Base-by-base conservation (phyloP, 352 stramenopile species). In the Phytophthora sp. region DNA sequence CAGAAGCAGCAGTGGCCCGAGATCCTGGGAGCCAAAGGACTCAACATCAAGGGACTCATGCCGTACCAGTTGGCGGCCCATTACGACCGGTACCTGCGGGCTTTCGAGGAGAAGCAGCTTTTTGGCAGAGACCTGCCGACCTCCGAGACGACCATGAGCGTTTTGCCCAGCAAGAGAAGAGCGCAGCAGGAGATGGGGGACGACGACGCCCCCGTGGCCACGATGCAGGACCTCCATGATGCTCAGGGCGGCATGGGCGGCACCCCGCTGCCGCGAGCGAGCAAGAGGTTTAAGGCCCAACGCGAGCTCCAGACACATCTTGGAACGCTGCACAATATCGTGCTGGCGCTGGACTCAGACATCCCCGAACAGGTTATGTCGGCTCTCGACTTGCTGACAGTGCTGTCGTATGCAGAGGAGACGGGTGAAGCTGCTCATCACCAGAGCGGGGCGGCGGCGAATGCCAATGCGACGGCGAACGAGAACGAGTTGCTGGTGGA, bases 61-160 rank as follows among this genome's bases (percentile, higher is more conserved):
- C 76, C 86, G 2, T 89, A 87, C 54, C 62, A 85, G 39, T 38
- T 91, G 10, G 83, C 83, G 12, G 72, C 75, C 0, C 66, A 83
- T 66, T 94, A 89, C 41, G 77, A 90, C 44, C 70, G 67, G 24
- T 67, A 67, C 30, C 30, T 93, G 35, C 64, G 75, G 17, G 62
- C 82, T 12, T 94, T 94, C 57, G 86, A 94, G 46, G 73, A 84
- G 59, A 91, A 92, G 54, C 83, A 94, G 66, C 66, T 94, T 20
- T 89, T 88, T 51, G 83, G 83, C 23, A 70, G 79, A 39, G 83
- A 92, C 45, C 23, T 88, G 4, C 61, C 79, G 5, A 39, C 27
- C 1, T 62, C 37, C 3, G 51, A 63, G 23, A 45, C 57, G 13
- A 58, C 69, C 1, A 71, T 65, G 37, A 44, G 30, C 7, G 63